Evolutionary conservation across 2,329 filamentous ascomycete genomes (phyloP).

Genomic region (Aureobasidium sp.): DNA sequence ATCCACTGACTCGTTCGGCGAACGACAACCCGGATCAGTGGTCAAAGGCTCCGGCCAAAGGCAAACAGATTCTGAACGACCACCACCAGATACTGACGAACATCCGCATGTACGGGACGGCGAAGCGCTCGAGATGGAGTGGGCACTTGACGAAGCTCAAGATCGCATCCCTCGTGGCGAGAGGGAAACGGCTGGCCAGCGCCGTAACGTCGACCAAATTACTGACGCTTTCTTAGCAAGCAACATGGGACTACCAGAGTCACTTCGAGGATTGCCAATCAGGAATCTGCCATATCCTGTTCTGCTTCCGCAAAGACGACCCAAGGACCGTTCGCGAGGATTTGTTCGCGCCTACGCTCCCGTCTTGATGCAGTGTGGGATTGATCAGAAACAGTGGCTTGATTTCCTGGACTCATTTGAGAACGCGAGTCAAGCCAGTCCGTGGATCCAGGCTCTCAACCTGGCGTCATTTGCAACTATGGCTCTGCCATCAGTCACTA

Average conservation of each 20-base stretch:
- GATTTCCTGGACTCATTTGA: constrained; percentile 45
- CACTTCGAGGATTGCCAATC: too few species aligned
- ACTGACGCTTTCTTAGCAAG: neutral
- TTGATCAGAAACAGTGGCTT: constrained; percentile 44
- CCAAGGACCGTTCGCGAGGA: constrained; percentile 41
- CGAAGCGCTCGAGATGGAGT: neutral
- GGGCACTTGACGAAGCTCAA: neutral
- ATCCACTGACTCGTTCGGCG: too few species aligned
- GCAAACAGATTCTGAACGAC: too few species aligned
- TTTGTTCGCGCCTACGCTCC: constrained; percentile 50
- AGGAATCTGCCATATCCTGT: constrained; percentile 37
- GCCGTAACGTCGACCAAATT: neutral
- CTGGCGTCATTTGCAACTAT: neutral
- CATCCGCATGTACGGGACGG: neutral
- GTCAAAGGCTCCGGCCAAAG: too few species aligned
- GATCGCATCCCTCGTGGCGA: neutral
- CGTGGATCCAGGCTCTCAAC: neutral
- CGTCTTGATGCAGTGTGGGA: constrained; percentile 39
- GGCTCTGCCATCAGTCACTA: neutral
- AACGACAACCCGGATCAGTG: too few species aligned
- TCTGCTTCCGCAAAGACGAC: constrained; percentile 47
- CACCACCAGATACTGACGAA: neutral
- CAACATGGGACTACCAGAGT: neutral
- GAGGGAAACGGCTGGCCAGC: neutral
- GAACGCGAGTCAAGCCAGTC: constrained; percentile 19